These are phyloP conservation scores for Dothideomycetes sp. DNA, from an alignment of 2,329 filamentous ascomycete species.

Conservation along the genomic window DNA sequence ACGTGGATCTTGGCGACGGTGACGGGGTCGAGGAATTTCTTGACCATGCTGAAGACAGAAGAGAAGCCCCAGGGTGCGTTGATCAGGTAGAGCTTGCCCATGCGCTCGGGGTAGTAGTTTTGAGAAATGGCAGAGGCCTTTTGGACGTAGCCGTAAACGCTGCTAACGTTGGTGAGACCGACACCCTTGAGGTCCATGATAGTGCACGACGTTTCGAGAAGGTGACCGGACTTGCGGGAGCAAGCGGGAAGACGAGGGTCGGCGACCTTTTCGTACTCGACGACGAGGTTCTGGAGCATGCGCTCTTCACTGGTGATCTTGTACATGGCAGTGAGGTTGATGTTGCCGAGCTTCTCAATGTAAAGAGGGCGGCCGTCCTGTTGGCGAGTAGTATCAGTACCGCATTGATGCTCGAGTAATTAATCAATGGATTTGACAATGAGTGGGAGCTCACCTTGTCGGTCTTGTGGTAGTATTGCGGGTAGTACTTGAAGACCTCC, in stretches of 20 bases:
- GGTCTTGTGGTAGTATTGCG: slow-evolving; percentile 98
- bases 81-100: slow-evolving; percentile 94
- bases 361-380: slow-evolving; percentile 95
- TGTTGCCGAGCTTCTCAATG: slow-evolving; percentile 91
- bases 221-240: slow-evolving; percentile 78
- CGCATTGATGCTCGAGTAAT: neutral
- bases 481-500: slow-evolving; percentile 82
- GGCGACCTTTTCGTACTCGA: slow-evolving; percentile 93
- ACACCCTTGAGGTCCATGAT: slow-evolving; percentile 98
- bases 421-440: too few species aligned
- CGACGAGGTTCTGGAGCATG: slow-evolving; percentile 92
- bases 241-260: slow-evolving; percentile 91
- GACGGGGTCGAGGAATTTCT: slow-evolving; percentile 91
- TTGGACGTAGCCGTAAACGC: slow-evolving; percentile 81
- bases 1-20: slow-evolving; percentile 95
- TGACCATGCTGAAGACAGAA: slow-evolving; percentile 74
- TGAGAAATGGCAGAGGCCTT: slow-evolving; percentile 83
- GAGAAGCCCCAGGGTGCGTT: slow-evolving; percentile 96
- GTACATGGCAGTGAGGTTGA: slow-evolving; percentile 81
- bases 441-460: slow-evolving; percentile 53
- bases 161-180: slow-evolving; percentile 67
- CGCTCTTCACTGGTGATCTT: slow-evolving; percentile 87
- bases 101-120: slow-evolving; percentile 97
- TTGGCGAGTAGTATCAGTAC: neutral
- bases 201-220: slow-evolving; percentile 96